Evolutionary conservation across 2,329 filamentous ascomycete genomes (phyloP).

Genomic region (Cladosporium sp.): DNA sequence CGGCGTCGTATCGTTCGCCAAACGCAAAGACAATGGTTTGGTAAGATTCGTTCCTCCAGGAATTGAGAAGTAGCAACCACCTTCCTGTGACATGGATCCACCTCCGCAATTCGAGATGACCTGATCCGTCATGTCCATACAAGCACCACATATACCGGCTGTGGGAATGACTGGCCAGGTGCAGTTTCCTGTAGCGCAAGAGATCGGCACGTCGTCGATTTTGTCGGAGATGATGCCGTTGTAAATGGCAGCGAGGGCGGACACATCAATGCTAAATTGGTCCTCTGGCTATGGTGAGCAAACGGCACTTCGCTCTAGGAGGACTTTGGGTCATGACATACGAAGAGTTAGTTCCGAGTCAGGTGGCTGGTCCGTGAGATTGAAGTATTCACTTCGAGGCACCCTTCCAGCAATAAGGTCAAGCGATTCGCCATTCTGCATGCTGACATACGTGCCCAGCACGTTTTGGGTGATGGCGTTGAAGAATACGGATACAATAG

Average conservation of each 20-base stretch:
- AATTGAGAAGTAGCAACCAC: conserved; percentile 1
- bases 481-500: conserved; percentile 14
- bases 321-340: not conserved
- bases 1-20: not conserved
- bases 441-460: not conserved
- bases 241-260: conserved; percentile 8
- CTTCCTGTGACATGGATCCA: not conserved
- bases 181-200: conserved; percentile 18
- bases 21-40: not conserved
- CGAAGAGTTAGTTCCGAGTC: not conserved
- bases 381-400: conserved; percentile 1
- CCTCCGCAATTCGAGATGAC: not conserved
- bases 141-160: conserved; percentile 15
- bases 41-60: conserved; percentile 1
- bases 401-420: conserved; percentile 3
- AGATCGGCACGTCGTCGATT: conserved; percentile 6
- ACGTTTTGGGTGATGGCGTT: conserved; percentile 18
- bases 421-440: not conserved
- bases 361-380: not conserved
- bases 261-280: conserved; percentile 1
- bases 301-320: not conserved
- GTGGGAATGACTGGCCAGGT: conserved; percentile 18
- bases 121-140: not conserved
- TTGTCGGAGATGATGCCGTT: conserved; percentile 11
- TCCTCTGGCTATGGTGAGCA: not conserved